Conservation (phyloP, 73 alveolate species). For the Diophrys sp. region DNA sequence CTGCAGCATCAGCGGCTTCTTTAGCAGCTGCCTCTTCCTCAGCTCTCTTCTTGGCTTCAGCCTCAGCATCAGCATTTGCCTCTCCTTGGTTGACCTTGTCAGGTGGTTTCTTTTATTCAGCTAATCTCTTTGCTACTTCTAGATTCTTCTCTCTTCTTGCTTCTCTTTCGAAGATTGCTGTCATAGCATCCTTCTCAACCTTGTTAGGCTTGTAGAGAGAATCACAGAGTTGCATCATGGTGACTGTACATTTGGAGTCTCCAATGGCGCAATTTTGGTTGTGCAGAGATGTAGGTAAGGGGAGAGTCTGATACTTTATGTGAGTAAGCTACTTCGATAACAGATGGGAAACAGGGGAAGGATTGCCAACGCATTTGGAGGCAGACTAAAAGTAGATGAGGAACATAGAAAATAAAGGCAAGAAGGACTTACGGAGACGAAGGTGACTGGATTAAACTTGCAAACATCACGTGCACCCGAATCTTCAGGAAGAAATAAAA, state of each 20-base stretch:
- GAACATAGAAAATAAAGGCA: too few relatives aligned
- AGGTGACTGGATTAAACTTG: too few relatives aligned
- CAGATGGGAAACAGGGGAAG: too few relatives aligned
- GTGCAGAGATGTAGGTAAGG: slow-evolving; percentile 44
- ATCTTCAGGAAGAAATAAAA: too few relatives aligned
- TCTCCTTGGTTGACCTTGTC: slow-evolving; percentile 33
- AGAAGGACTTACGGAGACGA: too few relatives aligned
- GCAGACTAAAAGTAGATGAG: too few relatives aligned
- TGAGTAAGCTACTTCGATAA: slow-evolving; percentile 86
- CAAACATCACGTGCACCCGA: too few relatives aligned
- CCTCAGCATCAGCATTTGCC: too few relatives aligned
- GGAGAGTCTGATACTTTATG: slow-evolving; percentile 72
- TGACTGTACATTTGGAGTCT: slow-evolving; percentile 92
- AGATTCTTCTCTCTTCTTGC: slow-evolving; percentile 87
- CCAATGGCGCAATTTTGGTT: slow-evolving; percentile 82
- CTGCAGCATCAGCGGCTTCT: slow-evolving; percentile 26
- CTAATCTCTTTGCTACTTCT: slow-evolving; percentile 73
- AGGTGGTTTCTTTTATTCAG: slow-evolving; percentile 51
- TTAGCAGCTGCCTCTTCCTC: slow-evolving; percentile 27
- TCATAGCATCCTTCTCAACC: slow-evolving; percentile 79
- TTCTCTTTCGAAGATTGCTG: slow-evolving; percentile 84
- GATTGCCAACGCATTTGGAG: too few relatives aligned
- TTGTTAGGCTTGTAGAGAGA: slow-evolving; percentile 72
- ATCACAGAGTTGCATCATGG: slow-evolving; percentile 81
- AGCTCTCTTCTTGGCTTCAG: slow-evolving; percentile 34